A percentile compares a stretch with the other conserved stretches of the same genome.
Evolutionary conservation across 495 filamentous ascomycete genomes (phyloP).

Genomic region (Aspergillus baeticus): DNA sequence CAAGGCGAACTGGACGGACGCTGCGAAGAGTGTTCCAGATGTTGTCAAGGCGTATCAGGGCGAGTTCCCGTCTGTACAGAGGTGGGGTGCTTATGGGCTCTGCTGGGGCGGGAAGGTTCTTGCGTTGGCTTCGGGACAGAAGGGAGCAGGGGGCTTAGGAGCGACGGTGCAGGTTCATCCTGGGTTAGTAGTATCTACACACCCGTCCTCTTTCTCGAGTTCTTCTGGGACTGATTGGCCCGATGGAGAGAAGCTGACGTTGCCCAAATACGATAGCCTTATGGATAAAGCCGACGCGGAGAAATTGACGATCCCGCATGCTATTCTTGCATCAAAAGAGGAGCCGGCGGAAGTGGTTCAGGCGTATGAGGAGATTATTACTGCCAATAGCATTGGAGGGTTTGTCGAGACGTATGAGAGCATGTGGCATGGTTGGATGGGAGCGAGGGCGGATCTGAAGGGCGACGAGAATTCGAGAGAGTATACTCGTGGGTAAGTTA

Average conservation of each 20-base stretch:
- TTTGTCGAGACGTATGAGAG: conserved; percentile 50
- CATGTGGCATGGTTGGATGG: conserved; percentile 66
- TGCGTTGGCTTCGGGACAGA: conserved; percentile 37
- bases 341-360: conserved; percentile 45
- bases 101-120: conserved; percentile 54
- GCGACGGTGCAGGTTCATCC: conserved; percentile 53
- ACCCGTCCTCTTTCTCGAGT: background rate
- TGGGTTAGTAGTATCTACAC: conserved; percentile 28
- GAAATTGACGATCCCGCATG: conserved; percentile 49
- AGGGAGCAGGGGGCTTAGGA: conserved; percentile 42
- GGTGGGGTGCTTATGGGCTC: conserved; percentile 45
- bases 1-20: conserved; percentile 23
- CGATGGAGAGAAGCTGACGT: no score
- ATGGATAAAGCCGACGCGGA: conserved; percentile 44
- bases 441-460: conserved; percentile 53
- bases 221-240: no score
- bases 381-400: conserved; percentile 33
- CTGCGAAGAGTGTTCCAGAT: conserved; percentile 23
- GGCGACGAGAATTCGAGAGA: conserved; percentile 48
- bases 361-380: conserved; percentile 38
- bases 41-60: conserved; percentile 24
- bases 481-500: conserved; percentile 52
- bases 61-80: conserved; percentile 32
- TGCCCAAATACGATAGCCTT: conserved; percentile 21
- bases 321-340: conserved; percentile 52